Evolutionary conservation across 2,329 filamentous ascomycete genomes (phyloP), one percentile per base, ranked within the genome.

Genomic region (Phialophora macrospora): DNA sequence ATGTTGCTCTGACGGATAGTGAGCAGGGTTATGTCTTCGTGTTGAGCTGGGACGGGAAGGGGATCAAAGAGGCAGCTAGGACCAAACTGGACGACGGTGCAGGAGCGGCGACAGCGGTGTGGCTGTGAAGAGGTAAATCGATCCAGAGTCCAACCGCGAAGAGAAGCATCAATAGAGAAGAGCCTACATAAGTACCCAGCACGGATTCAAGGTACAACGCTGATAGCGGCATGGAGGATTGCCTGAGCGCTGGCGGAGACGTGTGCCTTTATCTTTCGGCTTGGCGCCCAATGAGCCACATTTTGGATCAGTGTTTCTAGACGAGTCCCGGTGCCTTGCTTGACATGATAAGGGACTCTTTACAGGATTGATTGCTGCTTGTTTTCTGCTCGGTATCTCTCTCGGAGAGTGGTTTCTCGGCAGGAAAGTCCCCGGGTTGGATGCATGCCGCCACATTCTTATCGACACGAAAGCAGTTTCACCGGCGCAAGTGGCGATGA

Each of bases 1-100:
- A 74, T 59, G 69, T 75, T 14, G 73, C 71, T 3, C 38, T 73
- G 68, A 73, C 71, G 11, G 71, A 73, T 55, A 71, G 69, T 62
- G 71, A 73, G 65, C 48, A 70, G 44, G 70, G 71, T 12, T 70
- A 46, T 60, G 70, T 73, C 1, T 71, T 73, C 49, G 64, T 73
- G 1, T 28, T 72, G 58, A 54, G 64, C 46, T 73, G 69, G 69
- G 69, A 73, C 55, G 71, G 71, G 12, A 34, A 46, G 41, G 63
- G 64, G 49, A 63, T 73, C 28, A 68, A 52, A 48, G 71, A 73
- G 61, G 68, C 61, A 26, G 71, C 68, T 14, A 58, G 71, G 8
- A 58, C 62, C 30, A 70, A 62, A 56, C 52, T 73, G 62, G 58
- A 65, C 24, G 58, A 65, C 4, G 70, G 69, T 3, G 68, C 63